Evolutionary conservation across 139 green algal species (phyloP), one percentile per base, ranked within the genome.

Genomic region (Chlamydomonas asymmetrica): DNA sequence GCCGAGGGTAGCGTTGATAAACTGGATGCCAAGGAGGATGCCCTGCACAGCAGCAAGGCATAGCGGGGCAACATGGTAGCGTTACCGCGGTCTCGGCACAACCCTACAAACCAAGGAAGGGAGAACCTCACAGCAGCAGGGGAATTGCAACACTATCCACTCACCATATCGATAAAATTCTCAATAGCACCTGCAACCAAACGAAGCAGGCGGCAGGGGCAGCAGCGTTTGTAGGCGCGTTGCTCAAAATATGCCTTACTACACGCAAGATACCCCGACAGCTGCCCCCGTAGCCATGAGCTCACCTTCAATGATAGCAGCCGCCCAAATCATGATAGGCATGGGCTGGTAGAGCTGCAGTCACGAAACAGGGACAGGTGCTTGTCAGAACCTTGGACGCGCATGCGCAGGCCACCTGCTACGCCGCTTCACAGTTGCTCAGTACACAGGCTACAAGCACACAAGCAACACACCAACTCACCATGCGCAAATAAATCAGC

Each of bases 281-380:
- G 18, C 20, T 57, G 18, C 20, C 49, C 22, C 49, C 22, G 49
- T 22, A 32, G n/a, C 13, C 13, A 38, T 59, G 49, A 59, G 31
- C 59, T 27, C 62, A 86, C 68, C 70, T 81, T 95, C 90, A 29
- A 97, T 84, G 67, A 93, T 83, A 69, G 94, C 88, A 29, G 92
- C 92, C n/a, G 94, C 78, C 92, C 92, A 97, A 63, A 97, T 97
- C 88, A 97, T 95, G 75, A 94, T 89, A 64, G 92, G 91, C 92
- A 97, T 97, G 35, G 92, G 92, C 59, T 85, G 80, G 27, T 78
- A 79, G 48, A 97, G 85, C 86, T 93, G 89, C 64, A 49, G 6
- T 13, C n/a, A 13, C 10, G 38, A 34, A 9, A 50, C 43, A 23
- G 60, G 56, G 45, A 31, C 40, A 40, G 62, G 16, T 29, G 48